Conservation (phyloP, 495 filamentous ascomycete genomes). For the Glonium stellatum region DNA sequence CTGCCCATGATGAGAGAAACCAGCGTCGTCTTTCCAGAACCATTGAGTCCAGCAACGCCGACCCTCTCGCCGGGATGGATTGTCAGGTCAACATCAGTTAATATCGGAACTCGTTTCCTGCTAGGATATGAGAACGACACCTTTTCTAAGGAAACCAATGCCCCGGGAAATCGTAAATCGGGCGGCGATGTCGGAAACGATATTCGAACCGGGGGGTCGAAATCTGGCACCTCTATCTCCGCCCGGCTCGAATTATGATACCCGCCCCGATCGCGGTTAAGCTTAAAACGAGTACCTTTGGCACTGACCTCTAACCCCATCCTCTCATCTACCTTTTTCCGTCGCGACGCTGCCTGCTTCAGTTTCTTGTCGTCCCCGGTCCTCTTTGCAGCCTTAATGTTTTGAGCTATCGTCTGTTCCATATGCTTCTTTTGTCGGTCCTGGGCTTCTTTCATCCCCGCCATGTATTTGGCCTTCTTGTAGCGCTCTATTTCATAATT, state of each 20-base stretch:
- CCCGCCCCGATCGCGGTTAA: conserved; percentile 63
- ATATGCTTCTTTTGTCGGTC: conserved; percentile 71
- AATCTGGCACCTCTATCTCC: conserved; percentile 63
- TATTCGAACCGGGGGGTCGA: conserved; percentile 55
- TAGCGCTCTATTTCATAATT: conserved; percentile 61
- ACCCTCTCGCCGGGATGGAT: conserved; percentile 64
- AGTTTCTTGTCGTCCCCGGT: conserved; percentile 74
- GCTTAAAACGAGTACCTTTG: conserved; percentile 67
- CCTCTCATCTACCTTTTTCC: conserved; percentile 74
- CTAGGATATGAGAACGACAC: conserved; percentile 52
- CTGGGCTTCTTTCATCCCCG: conserved; percentile 71
- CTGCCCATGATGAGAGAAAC: conserved; percentile 50
- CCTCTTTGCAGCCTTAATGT: conserved; percentile 59
- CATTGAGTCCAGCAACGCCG: conserved; percentile 67
- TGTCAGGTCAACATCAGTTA: conserved; percentile 56
- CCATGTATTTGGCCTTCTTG: conserved; percentile 56
- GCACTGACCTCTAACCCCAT: conserved; percentile 66
- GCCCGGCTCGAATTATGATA: conserved; percentile 49
- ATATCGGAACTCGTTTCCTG: conserved; percentile 34
- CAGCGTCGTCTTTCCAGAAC: conserved; percentile 67
- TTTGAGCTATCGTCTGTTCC: conserved; percentile 64
- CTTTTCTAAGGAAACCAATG: conserved; percentile 61
- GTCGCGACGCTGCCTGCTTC: conserved; percentile 66
- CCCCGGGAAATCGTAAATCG: conserved; percentile 66
- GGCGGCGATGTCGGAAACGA: conserved; percentile 48